Evolutionary conservation across 75 land plant species (phyloP).

Genomic region (Pinus taeda): DNA sequence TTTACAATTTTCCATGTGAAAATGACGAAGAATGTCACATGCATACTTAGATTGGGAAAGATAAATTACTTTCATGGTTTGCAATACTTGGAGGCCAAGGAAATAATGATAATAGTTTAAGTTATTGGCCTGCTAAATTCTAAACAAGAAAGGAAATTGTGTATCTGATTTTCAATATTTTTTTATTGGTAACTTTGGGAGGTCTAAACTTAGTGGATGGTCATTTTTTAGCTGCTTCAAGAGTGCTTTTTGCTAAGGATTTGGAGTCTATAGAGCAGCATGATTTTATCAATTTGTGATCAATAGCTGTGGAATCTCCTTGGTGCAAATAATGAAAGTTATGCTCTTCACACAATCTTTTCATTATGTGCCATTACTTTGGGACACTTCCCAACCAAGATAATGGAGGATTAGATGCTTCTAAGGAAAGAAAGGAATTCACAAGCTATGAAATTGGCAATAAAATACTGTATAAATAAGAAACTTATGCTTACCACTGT

Average conservation of each 20-base stretch:
- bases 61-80: too few relatives aligned
- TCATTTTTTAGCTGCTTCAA: conserved; percentile 74
- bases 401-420: conserved; percentile 64
- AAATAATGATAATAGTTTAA: neutral
- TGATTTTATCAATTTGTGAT: conserved; percentile 33
- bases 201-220: conserved; percentile 83
- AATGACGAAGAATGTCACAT: too few relatives aligned
- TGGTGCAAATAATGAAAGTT: conserved; percentile 54
- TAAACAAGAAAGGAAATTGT: neutral
- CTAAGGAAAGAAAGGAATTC: conserved; percentile 32
- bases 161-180: neutral
- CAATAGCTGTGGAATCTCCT: conserved; percentile 60
- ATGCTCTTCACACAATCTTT: conserved; percentile 57
- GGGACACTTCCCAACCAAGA: conserved; percentile 70
- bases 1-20: too few relatives aligned
- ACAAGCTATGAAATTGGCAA: conserved; percentile 42
- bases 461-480: conserved; percentile 68
- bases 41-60: too few relatives aligned
- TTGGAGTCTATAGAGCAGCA: conserved; percentile 27
- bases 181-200: conserved; percentile 71
- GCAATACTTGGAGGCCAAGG: too few relatives aligned
- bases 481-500: conserved; percentile 63
- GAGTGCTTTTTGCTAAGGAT: conserved; percentile 61
- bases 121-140: neutral
- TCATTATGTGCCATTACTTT: conserved; percentile 73